Conservation (phyloP, 768 basidiomycete genomes). For the Lactarius vividus region DNA sequence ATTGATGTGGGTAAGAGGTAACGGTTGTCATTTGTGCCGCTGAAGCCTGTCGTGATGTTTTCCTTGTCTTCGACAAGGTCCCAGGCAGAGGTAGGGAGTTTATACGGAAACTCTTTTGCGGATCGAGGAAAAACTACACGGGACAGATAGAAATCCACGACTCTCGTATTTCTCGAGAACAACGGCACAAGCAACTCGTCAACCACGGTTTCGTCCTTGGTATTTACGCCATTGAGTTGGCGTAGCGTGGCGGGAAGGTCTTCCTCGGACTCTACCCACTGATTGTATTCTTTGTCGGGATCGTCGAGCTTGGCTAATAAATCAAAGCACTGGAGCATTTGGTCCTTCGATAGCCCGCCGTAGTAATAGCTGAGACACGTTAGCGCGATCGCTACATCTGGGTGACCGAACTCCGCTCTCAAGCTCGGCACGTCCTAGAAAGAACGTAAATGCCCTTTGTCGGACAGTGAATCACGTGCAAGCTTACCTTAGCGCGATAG, state of each 20-base stretch:
- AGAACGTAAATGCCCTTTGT: neutral
- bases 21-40: constrained; percentile 53
- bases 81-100: constrained; percentile 51
- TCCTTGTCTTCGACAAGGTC: constrained; percentile 45
- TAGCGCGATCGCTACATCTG: constrained; percentile 45
- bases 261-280: constrained; percentile 35
- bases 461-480: neutral
- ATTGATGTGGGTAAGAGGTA: constrained; percentile 38
- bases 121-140: constrained; percentile 49
- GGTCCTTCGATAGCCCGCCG: constrained; percentile 40
- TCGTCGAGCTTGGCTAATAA: constrained; percentile 42
- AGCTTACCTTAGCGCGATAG: constrained; percentile 42
- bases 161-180: constrained; percentile 39
- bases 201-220: constrained; percentile 39
- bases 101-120: constrained; percentile 47
- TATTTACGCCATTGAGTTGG: constrained; percentile 42
- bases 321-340: constrained; percentile 40
- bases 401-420: constrained; percentile 52
- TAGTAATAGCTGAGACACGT: constrained; percentile 53
- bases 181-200: constrained; percentile 33
- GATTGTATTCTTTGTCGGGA: constrained; percentile 41
- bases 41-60: constrained; percentile 48
- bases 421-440: constrained; percentile 43
- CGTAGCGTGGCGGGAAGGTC: constrained; percentile 35
- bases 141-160: constrained; percentile 48